Conservation (phyloP, 306 rosid species). For the Vigna angularis region DNA sequence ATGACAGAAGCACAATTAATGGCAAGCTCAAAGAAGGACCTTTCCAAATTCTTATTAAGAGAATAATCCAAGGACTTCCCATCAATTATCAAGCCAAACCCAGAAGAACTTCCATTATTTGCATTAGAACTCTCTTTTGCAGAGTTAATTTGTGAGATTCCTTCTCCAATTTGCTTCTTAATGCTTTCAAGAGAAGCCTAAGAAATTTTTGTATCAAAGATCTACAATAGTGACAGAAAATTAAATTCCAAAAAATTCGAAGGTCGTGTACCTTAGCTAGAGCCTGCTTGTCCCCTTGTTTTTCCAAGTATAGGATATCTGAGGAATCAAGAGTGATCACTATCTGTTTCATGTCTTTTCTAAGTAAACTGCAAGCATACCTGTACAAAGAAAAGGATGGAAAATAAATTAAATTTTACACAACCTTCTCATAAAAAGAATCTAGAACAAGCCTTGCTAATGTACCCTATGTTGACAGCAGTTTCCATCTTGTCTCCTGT, state of each 20-base stretch:
- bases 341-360: constrained; percentile 78
- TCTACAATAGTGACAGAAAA: constrained; percentile 31
- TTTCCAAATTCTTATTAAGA: constrained; percentile 58
- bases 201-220: constrained; percentile 50
- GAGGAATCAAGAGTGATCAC: constrained; percentile 77
- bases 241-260: constrained; percentile 11
- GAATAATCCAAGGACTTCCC: constrained; percentile 88
- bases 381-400: constrained; percentile 41
- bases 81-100: constrained; percentile 79
- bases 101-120: constrained; percentile 42
- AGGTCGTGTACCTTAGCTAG: constrained; percentile 58
- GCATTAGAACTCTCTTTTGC: constrained; percentile 49
- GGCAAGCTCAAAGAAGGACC: constrained; percentile 76
- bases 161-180: constrained; percentile 67
- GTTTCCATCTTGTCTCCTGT: constrained; percentile 99
- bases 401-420: constrained; percentile 25
- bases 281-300: constrained; percentile 68
- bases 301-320: constrained; percentile 67
- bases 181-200: constrained; percentile 78
- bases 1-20: constrained; percentile 78
- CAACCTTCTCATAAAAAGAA: constrained; percentile 37
- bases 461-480: constrained; percentile 85
- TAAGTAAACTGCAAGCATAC: constrained; percentile 86
- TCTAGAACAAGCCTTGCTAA: constrained; percentile 20
- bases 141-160: constrained; percentile 58